Conservation (phyloP, 1,284 basidiomycete genomes). For the Ganoderma boninense region DNA sequence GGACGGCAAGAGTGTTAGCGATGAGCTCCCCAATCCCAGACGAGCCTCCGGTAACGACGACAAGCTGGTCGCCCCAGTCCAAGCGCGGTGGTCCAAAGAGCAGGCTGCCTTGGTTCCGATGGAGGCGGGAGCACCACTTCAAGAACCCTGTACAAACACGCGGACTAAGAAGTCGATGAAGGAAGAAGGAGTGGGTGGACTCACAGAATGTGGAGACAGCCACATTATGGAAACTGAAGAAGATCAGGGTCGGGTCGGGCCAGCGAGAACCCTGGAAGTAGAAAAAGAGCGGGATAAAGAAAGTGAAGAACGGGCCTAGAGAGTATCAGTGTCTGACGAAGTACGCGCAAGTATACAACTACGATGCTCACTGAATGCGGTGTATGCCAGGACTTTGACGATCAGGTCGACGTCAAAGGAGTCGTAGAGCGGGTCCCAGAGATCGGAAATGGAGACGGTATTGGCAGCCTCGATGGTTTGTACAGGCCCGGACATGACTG, state of each 20-base stretch:
- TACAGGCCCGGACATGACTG: not conserved
- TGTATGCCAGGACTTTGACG: slow-evolving; percentile 78
- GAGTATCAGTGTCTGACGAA: not conserved
- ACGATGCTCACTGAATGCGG: slow-evolving; percentile 71
- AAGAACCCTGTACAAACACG: slow-evolving; percentile 60
- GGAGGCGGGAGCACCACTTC: slow-evolving; percentile 74
- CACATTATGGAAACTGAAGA: slow-evolving; percentile 61
- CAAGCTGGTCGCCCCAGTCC: slow-evolving; percentile 87
- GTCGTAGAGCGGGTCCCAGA: slow-evolving; percentile 53
- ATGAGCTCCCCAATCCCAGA: slow-evolving; percentile 90
- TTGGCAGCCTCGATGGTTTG: slow-evolving; percentile 14
- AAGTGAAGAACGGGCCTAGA: slow-evolving; percentile 82
- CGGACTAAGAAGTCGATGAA: slow-evolving; percentile 1
- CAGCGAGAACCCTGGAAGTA: slow-evolving; percentile 70
- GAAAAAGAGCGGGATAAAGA: slow-evolving; percentile 80
- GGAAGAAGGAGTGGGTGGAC: slow-evolving; percentile 39
- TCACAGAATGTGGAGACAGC: slow-evolving; percentile 70
- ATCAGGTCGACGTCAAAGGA: slow-evolving; percentile 76
- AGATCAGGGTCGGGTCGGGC: slow-evolving; percentile 59
- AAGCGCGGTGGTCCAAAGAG: slow-evolving; percentile 66
- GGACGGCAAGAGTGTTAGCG: slow-evolving; percentile 83
- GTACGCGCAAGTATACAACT: slow-evolving; percentile 4
- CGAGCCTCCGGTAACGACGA: slow-evolving; percentile 92
- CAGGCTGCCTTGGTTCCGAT: slow-evolving; percentile 75
- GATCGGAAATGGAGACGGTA: slow-evolving; percentile 19